Evolutionary conservation across 345 rosid species (phyloP), one percentile per base, ranked within the genome.

Genomic region (Syzygium grande): DNA sequence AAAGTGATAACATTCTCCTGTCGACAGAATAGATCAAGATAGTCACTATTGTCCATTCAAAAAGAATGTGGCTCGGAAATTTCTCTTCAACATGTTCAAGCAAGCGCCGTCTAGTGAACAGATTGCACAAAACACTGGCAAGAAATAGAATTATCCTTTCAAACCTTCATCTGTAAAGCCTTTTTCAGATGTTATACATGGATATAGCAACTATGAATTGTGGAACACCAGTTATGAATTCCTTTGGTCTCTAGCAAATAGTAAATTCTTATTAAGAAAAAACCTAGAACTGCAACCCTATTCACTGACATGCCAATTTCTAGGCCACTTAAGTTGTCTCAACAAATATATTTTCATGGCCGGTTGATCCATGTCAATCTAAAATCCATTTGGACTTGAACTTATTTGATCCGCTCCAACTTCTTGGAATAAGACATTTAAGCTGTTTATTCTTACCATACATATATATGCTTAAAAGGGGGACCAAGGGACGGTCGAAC

Each of bases 21-120:
- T n/a, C 0, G 0, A 61, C 17, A n/a, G 73, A 61, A n/a, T n/a
- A 12, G 9, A 29, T 13, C 0, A 14, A 61, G 0, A n/a, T 14
- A 1, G 0, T 61, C 73, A 6, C 10, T 14, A 61, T 61, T 61
- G 38, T 61, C 73, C 73, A 0, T 34, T 61, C 38, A 38, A 61
- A 61, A 61, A 61, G 0, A n/a, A n/a, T 61, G 73, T 61, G 0
- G 0, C 34, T 61, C 0, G 4, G 2, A 0, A 25, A 29, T 59
- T 59, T 29, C 29, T 59, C 65, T 59, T 59, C 0, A 59, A n/a
- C 38, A n/a, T 0, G 34, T 29, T 61, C 34, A n/a, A 0, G 19
- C 38, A 14, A 4, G 6, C 17, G 16, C 30, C n/a, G 17, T 13
- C 34, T n/a, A 61, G 10, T 61, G 73, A 61, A 61, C 0, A 61